These are phyloP conservation scores for Phaeophleospora eucalypticola DNA, from an alignment of 2,329 filamentous ascomycete genomes.

Conservation along the genomic window DNA sequence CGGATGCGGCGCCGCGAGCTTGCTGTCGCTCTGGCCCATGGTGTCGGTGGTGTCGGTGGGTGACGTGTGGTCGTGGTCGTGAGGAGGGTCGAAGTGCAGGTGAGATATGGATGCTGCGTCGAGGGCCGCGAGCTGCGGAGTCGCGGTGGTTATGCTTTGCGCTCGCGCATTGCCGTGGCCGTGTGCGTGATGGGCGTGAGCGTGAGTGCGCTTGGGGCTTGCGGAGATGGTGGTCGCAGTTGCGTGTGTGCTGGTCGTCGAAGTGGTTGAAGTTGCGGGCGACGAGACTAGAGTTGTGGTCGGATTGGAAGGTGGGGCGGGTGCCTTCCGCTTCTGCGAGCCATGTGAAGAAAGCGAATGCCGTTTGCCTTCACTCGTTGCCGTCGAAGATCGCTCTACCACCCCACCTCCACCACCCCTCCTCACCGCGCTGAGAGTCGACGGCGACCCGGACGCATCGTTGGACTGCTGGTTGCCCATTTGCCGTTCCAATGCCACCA, in stretches of 20 bases:
- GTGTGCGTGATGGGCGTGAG: too few relatives aligned
- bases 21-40: constrained; percentile 27
- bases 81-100: constrained; percentile 8
- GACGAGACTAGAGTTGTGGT: constrained; percentile 6
- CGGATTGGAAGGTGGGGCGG: constrained; percentile 2
- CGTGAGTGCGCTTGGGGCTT: constrained; percentile 22
- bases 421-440: background rate
- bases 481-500: constrained; percentile 5
- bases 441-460: constrained; percentile 1
- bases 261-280: constrained; percentile 15
- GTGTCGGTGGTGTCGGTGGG: constrained; percentile 9
- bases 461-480: constrained; percentile 49
- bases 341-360: constrained; percentile 1
- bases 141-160: constrained; percentile 26
- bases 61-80: too few relatives aligned
- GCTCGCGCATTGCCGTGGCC: too few relatives aligned
- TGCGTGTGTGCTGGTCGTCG: constrained; percentile 20
- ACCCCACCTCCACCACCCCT: too few relatives aligned
- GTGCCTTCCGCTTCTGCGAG: background rate
- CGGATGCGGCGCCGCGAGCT: constrained; percentile 10
- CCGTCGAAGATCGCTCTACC: too few relatives aligned
- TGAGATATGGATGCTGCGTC: constrained; percentile 7
- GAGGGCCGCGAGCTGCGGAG: constrained; percentile 11
- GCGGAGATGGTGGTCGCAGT: constrained; percentile 14
- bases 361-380: background rate